Base-by-base conservation (phyloP, 805 yeast genomes). In the Debaryomyces prosopidis region DNA sequence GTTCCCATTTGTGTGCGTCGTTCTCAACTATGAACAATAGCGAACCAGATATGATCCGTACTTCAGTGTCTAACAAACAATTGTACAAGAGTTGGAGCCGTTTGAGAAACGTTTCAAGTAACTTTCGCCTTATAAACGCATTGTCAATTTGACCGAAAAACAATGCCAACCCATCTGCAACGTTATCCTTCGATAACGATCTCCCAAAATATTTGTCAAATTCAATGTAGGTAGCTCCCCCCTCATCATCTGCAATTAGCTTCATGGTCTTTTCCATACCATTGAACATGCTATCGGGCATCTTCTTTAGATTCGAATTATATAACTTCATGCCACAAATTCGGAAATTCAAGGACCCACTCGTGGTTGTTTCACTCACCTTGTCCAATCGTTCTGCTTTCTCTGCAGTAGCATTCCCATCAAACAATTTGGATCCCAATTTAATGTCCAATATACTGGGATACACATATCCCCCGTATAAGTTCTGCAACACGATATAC, bases 371-470 rank as follows among this genome's bases (percentile, higher is more conserved):
- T 1, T 66, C 59, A 37, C 94, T 78, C 0, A 94, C 97, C 19
- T 73, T 65, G 23, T 65, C 68, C 57, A 92, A 66, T 35, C 98
- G 63, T 40, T 65, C 65, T 12, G 65, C 72, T 57, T 94, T 92
- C 23, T 81, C 96, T 5, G 57, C 52, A 0, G 52, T 59, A 2
- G 78, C 49, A 1, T 88, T 81, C 11, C 57, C 53, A 62, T 92
- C 98, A 54, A 85, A 81, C 31, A 92, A 66, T 8, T 75, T 58
- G 5, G 81, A 63, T 0, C 99, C 99, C 3, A 92, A 70, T 60
- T 92, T 92, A 39, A 92, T 79, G 61, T 92, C 99, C 50, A 92
- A 57, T 1, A 94, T 76, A 44, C 86, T 79, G 0, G 98, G 97
- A 38, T 69, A 65, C 3, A 40, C 58, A 58, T 74, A 87, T 0